Base-by-base conservation (phyloP, 2,329 filamentous ascomycete genomes). In the Byssochlamys sp. region DNA sequence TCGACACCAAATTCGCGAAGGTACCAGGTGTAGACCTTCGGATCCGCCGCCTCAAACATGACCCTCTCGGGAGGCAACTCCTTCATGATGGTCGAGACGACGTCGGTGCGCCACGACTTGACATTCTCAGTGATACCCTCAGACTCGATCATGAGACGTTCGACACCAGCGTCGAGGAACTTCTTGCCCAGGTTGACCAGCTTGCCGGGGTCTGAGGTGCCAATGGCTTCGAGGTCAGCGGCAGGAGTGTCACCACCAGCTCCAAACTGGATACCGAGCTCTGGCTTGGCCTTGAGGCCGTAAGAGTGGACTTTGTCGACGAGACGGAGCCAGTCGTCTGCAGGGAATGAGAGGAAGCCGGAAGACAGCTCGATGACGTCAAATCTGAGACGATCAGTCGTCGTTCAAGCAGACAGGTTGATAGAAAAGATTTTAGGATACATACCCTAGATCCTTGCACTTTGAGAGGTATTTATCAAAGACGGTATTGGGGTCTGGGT, bases 71-170 rank as follows among this genome's bases (percentile, higher is more conserved):
- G 60, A 0, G 79, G 78, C 24, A 82, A 57, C 53, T 81, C 79
- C 55, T 76, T 75, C 67, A 83, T 70, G 50, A 82, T 80, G 28
- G 67, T 66, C 48, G 79, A 78, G 14, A 83, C 80, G 2, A 82
- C 79, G 61, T 83, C 80, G 2, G 79, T 83, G 57, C 79, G 70
- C 81, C 81, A 82, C 7, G 67, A 72, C 55, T 68, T 71, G 5
- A 83, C 79, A 55, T 82, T 83, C 70, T 82, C 80, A 0, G 80
- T 83, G 61, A 83, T 83, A 0, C 80, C 80, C 67, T 83, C 80
- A n/a, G 79, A 81, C 64, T 84, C 80, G 56, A 82, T 80, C 80
- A 83, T 83, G 62, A 83, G 72, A 7, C 79, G 70, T 65, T 82
- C 80, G 2, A 83, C 79, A 0, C 80, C 80, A 0, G 73, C 76